Conservation (phyloP, 139 green algal species). For the Dunaliella primolecta region DNA sequence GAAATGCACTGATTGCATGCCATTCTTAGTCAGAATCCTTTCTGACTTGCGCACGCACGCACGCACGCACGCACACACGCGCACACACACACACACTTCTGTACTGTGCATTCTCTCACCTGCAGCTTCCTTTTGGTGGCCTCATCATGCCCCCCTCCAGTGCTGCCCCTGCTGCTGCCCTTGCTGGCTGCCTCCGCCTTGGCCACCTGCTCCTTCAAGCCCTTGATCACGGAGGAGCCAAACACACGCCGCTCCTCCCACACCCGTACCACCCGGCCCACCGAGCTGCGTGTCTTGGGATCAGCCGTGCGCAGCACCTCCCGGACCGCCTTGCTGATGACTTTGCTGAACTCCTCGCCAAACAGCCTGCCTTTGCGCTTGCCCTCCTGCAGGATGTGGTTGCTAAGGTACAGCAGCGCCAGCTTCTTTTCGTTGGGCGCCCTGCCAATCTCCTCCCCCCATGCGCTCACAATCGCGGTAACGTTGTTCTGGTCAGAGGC, state of each 20-base stretch:
- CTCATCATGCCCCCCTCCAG: not conserved
- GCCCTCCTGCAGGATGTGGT: slow-evolving; percentile 45
- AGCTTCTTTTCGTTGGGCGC: slow-evolving; percentile 25
- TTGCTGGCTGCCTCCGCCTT: not conserved
- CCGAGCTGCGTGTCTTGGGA: not conserved
- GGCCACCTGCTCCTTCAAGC: slow-evolving; percentile 23
- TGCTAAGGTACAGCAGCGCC: slow-evolving; percentile 49
- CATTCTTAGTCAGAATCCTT: too few species aligned
- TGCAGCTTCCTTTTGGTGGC: not conserved
- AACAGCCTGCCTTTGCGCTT: slow-evolving; percentile 65
- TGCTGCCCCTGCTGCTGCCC: not conserved
- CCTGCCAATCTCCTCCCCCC: slow-evolving; percentile 44
- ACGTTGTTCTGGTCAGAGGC: slow-evolving; percentile 31
- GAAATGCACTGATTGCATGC: too few species aligned
- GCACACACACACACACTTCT: too few species aligned
- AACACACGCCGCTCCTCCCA: slow-evolving; percentile 51
- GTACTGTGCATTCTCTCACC: not conserved
- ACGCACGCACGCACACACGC: too few species aligned
- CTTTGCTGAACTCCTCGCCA: slow-evolving; percentile 53
- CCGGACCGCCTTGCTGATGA: slow-evolving; percentile 14
- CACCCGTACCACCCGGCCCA: slow-evolving; percentile 24
- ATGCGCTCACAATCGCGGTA: slow-evolving; percentile 37
- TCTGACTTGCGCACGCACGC: too few species aligned
- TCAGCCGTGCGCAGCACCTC: slow-evolving; percentile 11
- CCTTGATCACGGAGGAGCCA: slow-evolving; percentile 34